Evolutionary conservation across 2,329 filamentous ascomycete genomes (phyloP).

Genomic region (Hypoxylon rubiginosum): DNA sequence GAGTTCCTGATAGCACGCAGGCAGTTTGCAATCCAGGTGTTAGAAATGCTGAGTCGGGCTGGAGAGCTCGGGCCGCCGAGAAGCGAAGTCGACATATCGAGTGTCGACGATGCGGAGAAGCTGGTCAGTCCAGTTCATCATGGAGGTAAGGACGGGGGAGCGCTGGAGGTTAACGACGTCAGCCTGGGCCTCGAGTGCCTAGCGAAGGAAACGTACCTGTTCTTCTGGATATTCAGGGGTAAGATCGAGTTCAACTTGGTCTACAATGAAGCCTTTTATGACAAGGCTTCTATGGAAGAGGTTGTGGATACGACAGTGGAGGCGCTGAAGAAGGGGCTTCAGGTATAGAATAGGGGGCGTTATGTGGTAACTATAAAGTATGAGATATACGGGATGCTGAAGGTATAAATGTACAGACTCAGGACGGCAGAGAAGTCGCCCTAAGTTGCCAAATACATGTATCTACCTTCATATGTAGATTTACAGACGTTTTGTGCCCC

Average conservation of each 20-base stretch:
- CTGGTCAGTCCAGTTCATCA: constrained; percentile 1
- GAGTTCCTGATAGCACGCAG: constrained; percentile 7
- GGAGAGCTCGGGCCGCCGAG: background rate
- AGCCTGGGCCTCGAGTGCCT: constrained; percentile 6
- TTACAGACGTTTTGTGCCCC: too few relatives aligned
- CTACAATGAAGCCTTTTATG: constrained; percentile 25
- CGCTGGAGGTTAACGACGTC: constrained; percentile 12
- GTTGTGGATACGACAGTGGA: constrained; percentile 2
- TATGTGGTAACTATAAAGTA: too few relatives aligned
- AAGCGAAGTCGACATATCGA: constrained; percentile 16
- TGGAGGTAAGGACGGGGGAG: background rate
- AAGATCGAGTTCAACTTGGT: constrained; percentile 8
- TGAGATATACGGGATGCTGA: too few relatives aligned
- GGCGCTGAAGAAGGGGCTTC: background rate
- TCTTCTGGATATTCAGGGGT: constrained; percentile 13
- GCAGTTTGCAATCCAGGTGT: constrained; percentile 7
- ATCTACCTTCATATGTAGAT: too few relatives aligned
- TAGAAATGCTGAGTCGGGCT: background rate
- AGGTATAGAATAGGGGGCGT: background rate
- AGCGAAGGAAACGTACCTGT: constrained; percentile 7
- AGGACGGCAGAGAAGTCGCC: too few relatives aligned
- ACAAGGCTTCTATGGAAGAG: background rate
- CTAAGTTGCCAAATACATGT: too few relatives aligned
- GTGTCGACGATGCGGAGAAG: constrained; percentile 4
- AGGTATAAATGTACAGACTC: too few relatives aligned